Evolutionary conservation across 768 basidiomycete species (phyloP), one percentile per base, ranked within the genome.

Genomic region (Pholiota microspora): DNA sequence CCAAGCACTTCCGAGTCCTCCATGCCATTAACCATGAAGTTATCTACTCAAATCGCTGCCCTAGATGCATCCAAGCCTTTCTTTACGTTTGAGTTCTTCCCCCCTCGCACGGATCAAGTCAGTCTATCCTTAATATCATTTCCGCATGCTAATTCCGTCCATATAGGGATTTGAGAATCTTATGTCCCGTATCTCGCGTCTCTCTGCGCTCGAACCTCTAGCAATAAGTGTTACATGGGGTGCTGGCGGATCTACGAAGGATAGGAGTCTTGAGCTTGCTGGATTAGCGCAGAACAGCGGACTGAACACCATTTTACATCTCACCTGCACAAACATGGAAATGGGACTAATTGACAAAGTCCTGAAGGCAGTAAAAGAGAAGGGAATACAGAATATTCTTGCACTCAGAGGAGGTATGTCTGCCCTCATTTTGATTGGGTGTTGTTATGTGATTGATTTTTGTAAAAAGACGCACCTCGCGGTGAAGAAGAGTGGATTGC

Each of bases 301-400:
- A 69, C 73, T 95, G 40, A 92, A 97, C 61, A 94, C 93, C 0
- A 82, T 97, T 57, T 76, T 99, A 67, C 97, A 99, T 74, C 69
- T 99, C 60, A 98, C 96, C 6, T 98, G 96, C 74, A 98, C 97
- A 28, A 97, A 98, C 71, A 95, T 98, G 89, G 83, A 89, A 63
- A 77, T 86, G 61, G 92, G 93, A 18, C 85, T 88, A 68, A 84
- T 99, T 4, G 91, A 97, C 64, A 82, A 84, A 47, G 86, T 88
- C n/a, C 71, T 99, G 44, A 80, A 82, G 94, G 79, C 79, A 56
- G 92, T 91, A 2, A 94, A 92, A 70, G 79, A 77, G 34, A 75
- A 84, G 2, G 93, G 93, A 0, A 88, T 99, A 57, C 80, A 89
- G 54, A 98, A 90, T 65, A 85, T 99, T 55, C 78, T 99, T 4